These are phyloP conservation scores for Aegilops longissima DNA, from an alignment of 176 grass and related monocot species.

Conservation along the genomic window DNA sequence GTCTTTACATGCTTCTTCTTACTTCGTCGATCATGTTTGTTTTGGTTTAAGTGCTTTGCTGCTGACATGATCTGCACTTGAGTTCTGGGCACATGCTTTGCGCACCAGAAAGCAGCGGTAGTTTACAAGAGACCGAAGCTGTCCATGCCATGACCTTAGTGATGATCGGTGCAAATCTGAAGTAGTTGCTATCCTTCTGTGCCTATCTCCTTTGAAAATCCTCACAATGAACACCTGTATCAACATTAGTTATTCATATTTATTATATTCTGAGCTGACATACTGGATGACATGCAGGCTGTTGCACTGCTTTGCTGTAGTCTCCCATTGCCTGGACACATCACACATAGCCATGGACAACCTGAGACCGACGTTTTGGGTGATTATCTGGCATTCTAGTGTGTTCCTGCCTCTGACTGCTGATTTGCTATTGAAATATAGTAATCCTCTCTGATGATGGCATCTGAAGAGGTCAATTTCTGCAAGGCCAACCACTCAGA, in stretches of 20 bases:
- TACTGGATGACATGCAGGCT: constrained; percentile 20
- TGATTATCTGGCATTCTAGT: background rate
- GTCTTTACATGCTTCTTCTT: background rate
- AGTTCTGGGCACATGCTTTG: background rate
- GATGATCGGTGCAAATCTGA: constrained; percentile 34
- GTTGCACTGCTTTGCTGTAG: background rate
- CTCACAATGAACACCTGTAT: constrained; percentile 25
- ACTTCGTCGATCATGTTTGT: background rate
- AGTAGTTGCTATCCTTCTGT: constrained; percentile 31
- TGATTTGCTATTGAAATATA: background rate
- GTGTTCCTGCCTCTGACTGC: constrained; percentile 18
- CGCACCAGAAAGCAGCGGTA: background rate
- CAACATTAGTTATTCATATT: background rate
- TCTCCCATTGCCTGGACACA: constrained; percentile 18
- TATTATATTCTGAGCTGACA: background rate
- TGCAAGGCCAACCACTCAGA: constrained; percentile 17
- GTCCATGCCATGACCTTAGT: background rate
- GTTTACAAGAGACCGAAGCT: background rate
- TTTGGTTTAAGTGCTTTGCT: constrained; percentile 11
- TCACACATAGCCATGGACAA: constrained; percentile 4
- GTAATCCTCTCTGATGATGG: background rate
- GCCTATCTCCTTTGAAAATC: background rate
- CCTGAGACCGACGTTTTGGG: background rate
- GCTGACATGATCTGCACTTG: background rate
- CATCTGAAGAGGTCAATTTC: constrained; percentile 32